Conservation (phyloP, 2,329 filamentous ascomycete genomes). For the Elsinoe arachidis region DNA sequence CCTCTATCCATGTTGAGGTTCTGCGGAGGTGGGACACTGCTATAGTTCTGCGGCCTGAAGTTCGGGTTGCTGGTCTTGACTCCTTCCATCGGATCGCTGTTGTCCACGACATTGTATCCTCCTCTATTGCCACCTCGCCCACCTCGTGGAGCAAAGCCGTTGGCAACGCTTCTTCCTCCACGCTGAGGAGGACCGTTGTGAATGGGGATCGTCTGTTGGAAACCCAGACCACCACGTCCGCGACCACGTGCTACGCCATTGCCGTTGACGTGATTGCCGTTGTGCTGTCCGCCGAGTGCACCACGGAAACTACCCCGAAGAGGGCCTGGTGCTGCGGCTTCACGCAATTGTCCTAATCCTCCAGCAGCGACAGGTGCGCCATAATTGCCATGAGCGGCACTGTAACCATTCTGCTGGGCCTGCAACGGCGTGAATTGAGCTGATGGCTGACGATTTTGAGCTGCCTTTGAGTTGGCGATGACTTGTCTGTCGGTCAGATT, state of each 20-base stretch:
- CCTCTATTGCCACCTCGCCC: slow-evolving; percentile 29
- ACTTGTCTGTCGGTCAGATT: slow-evolving; percentile 81
- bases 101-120: slow-evolving; percentile 41
- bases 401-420: slow-evolving; percentile 33
- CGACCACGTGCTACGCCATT: slow-evolving; percentile 24
- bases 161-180: slow-evolving; percentile 19
- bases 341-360: slow-evolving; percentile 52
- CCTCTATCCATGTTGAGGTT: slow-evolving; percentile 40
- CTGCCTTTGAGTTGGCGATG: slow-evolving; percentile 47
- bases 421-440: slow-evolving; percentile 20
- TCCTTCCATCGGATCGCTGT: slow-evolving; percentile 44
- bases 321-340: slow-evolving; percentile 49
- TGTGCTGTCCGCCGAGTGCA: slow-evolving; percentile 41
- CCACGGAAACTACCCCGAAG: slow-evolving; percentile 51
- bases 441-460: slow-evolving; percentile 13
- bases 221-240: slow-evolving; percentile 31
- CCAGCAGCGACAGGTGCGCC: slow-evolving; percentile 50
- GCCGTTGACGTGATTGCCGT: slow-evolving; percentile 22
- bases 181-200: slow-evolving; percentile 29
- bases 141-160: slow-evolving; percentile 33
- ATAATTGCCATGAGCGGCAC: slow-evolving; percentile 5
- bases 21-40: slow-evolving; percentile 50
- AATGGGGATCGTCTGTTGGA: slow-evolving; percentile 32
- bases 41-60: slow-evolving; percentile 48
- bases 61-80: slow-evolving; percentile 47